Base-by-base conservation (phyloP, 2,329 filamentous ascomycete genomes). In the Fusarium torulosum region DNA sequence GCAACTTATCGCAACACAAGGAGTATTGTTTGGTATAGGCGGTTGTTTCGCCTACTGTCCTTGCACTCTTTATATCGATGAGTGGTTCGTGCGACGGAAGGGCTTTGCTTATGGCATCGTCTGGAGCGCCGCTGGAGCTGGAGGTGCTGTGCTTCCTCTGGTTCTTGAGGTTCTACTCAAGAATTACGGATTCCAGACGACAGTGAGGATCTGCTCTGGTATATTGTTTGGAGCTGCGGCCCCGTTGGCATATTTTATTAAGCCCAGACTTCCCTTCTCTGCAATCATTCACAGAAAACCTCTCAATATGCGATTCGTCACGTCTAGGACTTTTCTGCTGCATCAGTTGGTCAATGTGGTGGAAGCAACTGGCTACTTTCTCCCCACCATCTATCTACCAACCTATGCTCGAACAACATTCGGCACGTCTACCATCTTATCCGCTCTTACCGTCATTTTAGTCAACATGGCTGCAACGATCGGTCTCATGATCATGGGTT, bases 311-410 rank as follows among this genome's bases (percentile, higher is more conserved):
- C 67, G 74, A 4, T 89, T 89, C 71, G 77, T 88, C 21, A 73
- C 77, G 45, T 80, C 85, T 59, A 78, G 77, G 9, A 80, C 81
- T 2, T 87, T 89, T 70, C 80, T 83, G 61, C 78, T 88, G 47
- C 85, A 88, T 75, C 82, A 84, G 66, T 66, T 83, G 40, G 84
- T 82, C 45, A 89, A 86, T 54, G 77, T 86, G 4, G 75, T 87
- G 35, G 85, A 89, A 74, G 83, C 83, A 51, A 79, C 80, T 19
- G 87, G 86, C 14, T 89, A 86, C 74, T 87, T 87, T 57, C 80
- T 89, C 15, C 87, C 87, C 6, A 81, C 84, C 8, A 86, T 87
- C 17, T 88, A 87, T 73, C 79, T 89, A 9, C 83, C 84, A 17
- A 81, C 81, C 4, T 89, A 87, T 67, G 85, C 86, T 10, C 75